Percentiles rank a stretch among this genome's conserved stretches.
These are phyloP conservation scores for Helicostylum pulchrum DNA, from an alignment of 192 early-diverging fungal species.

Conservation along the genomic window DNA sequence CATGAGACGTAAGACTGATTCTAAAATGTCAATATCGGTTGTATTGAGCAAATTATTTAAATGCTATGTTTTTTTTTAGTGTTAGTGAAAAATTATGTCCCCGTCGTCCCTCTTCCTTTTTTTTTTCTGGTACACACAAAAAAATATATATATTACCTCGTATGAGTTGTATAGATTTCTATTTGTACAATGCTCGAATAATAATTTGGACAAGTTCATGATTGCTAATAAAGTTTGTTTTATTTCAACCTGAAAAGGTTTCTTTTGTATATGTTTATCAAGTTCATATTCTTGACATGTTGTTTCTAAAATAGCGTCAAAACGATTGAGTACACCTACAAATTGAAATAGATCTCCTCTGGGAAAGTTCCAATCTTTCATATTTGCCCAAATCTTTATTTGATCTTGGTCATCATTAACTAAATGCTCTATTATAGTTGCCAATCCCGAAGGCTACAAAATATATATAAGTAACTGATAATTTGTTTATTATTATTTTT, in stretches of 20 bases:
- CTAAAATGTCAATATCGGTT: slow-evolving; percentile 75
- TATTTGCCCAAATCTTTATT: slow-evolving; percentile 49
- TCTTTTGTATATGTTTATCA: slow-evolving; percentile 54
- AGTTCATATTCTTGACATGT: slow-evolving; percentile 62
- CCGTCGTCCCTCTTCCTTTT: not conserved
- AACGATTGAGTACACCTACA: slow-evolving; percentile 89
- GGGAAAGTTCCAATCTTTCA: slow-evolving; percentile 71
- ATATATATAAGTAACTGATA: slow-evolving; percentile 9
- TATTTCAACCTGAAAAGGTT: slow-evolving; percentile 50
- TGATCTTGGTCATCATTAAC: slow-evolving; percentile 47
- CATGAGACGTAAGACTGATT: slow-evolving; percentile 72
- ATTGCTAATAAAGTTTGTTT: slow-evolving; percentile 62
- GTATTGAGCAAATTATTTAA: slow-evolving; percentile 75
- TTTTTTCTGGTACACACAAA: not conserved
- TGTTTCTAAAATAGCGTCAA: slow-evolving; percentile 76
- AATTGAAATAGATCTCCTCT: slow-evolving; percentile 94
- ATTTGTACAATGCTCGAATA: slow-evolving; percentile 94
- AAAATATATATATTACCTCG: slow-evolving; percentile 54
- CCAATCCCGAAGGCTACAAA: slow-evolving; percentile 51
- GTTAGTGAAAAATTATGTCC: not conserved
- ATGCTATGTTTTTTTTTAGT: slow-evolving; percentile 52
- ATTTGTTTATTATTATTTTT: not conserved
- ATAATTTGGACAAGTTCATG: slow-evolving; percentile 66
- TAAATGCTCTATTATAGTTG: slow-evolving; percentile 46
- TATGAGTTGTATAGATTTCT: slow-evolving; percentile 90